Evolutionary conservation across 495 filamentous ascomycete species (phyloP).

Genomic region (Penicillium waksmanii): DNA sequence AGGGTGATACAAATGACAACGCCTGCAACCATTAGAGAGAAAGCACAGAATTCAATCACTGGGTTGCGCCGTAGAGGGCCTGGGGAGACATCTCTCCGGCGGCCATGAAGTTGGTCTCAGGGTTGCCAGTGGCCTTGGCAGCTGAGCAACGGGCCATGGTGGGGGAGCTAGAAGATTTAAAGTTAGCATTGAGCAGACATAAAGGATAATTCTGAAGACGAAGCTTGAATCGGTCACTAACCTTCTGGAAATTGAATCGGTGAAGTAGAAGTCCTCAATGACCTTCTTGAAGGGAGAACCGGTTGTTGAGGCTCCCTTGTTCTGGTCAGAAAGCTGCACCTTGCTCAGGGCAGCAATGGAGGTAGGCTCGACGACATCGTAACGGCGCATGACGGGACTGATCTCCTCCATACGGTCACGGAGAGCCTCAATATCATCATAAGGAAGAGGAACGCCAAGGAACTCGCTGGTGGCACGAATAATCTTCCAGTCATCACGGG

Average conservation of each 20-base stretch:
- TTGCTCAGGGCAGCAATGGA: constrained; percentile 74
- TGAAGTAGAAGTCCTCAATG: constrained; percentile 97
- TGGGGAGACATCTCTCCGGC: constrained; percentile 64
- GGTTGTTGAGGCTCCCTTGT: constrained; percentile 76
- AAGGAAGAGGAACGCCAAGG: constrained; percentile 83
- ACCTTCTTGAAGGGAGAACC: constrained; percentile 74
- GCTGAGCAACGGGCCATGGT: constrained; percentile 97
- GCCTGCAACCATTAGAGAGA: constrained; percentile 47
- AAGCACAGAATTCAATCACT: constrained; percentile 36
- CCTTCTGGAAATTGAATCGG: constrained; percentile 93
- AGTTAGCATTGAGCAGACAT: constrained; percentile 28
- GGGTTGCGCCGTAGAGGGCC: constrained; percentile 41
- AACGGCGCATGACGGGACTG: constrained; percentile 81
- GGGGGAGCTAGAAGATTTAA: constrained; percentile 64
- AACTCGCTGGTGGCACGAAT: constrained; percentile 89
- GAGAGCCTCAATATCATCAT: constrained; percentile 85
- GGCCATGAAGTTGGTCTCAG: constrained; percentile 86
- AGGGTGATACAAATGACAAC: constrained; percentile 50
- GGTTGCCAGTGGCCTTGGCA: constrained; percentile 69
- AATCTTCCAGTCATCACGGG: constrained; percentile 98
- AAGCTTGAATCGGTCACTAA: constrained; percentile 39
- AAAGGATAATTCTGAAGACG: background rate
- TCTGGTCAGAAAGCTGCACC: constrained; percentile 91
- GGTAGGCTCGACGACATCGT: constrained; percentile 85
- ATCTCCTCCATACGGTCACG: constrained; percentile 95